Evolutionary conservation across 2,329 filamentous ascomycete species (phyloP), one percentile per base, ranked within the genome.

Genomic region (Talaromyces funiculosus): DNA sequence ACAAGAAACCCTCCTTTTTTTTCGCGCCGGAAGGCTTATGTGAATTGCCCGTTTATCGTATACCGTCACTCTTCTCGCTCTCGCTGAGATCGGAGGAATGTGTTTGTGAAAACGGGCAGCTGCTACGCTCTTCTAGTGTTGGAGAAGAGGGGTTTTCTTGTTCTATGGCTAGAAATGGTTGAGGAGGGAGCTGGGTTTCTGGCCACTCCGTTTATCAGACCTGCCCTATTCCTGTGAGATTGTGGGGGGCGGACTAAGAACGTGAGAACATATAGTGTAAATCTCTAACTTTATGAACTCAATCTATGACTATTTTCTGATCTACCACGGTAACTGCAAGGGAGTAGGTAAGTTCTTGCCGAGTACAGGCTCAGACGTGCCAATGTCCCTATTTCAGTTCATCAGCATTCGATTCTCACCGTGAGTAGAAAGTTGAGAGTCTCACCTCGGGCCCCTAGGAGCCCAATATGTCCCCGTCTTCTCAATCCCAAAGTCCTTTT

Each of bases 401-500:
- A 56, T 51, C 16, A 51, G 47, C 10, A 20, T 51, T 3, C 9
- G 10, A 20, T 12, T 29, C 31, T 10, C 54, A 62, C 24, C 18
- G 16, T n/a, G 33, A 35, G 35, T 5, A 29, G 54, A 43, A 57
- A 31, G 40, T 33, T 14, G 18, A 22, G 5, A 8, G 65, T 75
- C 83, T 76, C 75, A 87, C 86, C 76, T 71, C 61, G 87, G 81
- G 65, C 88, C 88, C 65, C 87, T 78, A 2, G 88, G 88, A 35
- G 88, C 88, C 88, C 88, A 90, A 66, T 84, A 90, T 73, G 89
- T 77, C 7, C 88, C 88, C 4, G 86, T 86, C 72, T 86, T 87
- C 66, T 75, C 79, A 29, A 90, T 83, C 67, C 86, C 84, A 62
- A 90, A 84, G 10, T 75, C 77, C 37, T 85, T 61, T 10, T 61